Evolutionary conservation across 2,329 filamentous ascomycete species (phyloP).

Genomic region (Paecilomyces sp.): DNA sequence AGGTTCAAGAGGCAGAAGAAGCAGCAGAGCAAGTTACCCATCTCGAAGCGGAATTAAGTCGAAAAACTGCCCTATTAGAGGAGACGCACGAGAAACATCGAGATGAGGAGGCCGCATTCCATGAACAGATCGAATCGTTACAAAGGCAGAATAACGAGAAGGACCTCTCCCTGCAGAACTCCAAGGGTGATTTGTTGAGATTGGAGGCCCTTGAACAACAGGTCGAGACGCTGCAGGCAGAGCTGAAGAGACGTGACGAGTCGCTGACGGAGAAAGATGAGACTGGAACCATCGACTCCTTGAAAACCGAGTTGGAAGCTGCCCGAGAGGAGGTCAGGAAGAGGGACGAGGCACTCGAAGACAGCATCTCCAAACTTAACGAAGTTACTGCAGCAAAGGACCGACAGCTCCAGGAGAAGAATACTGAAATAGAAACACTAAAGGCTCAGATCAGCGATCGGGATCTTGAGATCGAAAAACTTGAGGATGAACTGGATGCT

Average conservation of each 20-base stretch:
- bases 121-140: constrained; percentile 22
- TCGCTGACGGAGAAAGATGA: constrained; percentile 18
- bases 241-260: constrained; percentile 18
- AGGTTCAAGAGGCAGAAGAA: constrained; percentile 27
- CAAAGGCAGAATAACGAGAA: constrained; percentile 20
- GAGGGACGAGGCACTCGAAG: constrained; percentile 26
- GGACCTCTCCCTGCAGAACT: constrained; percentile 16
- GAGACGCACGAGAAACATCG: constrained; percentile 16
- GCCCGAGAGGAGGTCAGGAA: constrained; percentile 27
- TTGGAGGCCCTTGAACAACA: constrained; percentile 21
- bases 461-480: constrained; percentile 25
- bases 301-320: constrained; percentile 25
- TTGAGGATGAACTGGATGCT: constrained; percentile 26
- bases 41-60: constrained; percentile 30
- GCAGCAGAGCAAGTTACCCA: constrained; percentile 31
- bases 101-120: constrained; percentile 16
- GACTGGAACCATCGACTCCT: constrained; percentile 21
- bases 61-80: constrained; percentile 20
- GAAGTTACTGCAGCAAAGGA: constrained; percentile 26
- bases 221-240: constrained; percentile 24
- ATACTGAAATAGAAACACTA: constrained; percentile 29
- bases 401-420: constrained; percentile 26
- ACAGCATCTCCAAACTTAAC: constrained; percentile 23
- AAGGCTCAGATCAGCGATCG: constrained; percentile 27
- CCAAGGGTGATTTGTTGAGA: constrained; percentile 12